Percentiles rank a stretch among this genome's conserved stretches.
Evolutionary conservation across 805 yeast genomes (phyloP).

Genomic region (Myxozyma kluyveri): DNA sequence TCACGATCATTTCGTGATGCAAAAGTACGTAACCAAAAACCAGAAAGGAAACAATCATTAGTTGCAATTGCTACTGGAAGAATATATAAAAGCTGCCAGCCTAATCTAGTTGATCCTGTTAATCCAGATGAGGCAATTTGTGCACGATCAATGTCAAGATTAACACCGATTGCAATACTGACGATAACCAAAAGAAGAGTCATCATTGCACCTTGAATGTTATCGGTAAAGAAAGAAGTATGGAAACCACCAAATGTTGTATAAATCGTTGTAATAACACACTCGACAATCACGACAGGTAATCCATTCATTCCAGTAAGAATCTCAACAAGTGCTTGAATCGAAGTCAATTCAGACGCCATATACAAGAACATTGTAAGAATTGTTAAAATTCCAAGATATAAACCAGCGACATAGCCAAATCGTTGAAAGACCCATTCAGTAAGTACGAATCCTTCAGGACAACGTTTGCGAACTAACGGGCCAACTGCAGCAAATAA

Average conservation of each 20-base stretch:
- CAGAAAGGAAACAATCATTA: slow-evolving; percentile 85
- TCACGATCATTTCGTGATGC: slow-evolving; percentile 79
- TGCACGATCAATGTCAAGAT: slow-evolving; percentile 59
- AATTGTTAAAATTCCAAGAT: slow-evolving; percentile 76
- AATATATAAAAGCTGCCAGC: slow-evolving; percentile 88
- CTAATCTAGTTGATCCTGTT: slow-evolving; percentile 63
- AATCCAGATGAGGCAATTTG: slow-evolving; percentile 63
- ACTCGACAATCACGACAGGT: slow-evolving; percentile 79
- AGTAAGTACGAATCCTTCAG: slow-evolving; percentile 85
- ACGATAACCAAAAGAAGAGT: slow-evolving; percentile 65
- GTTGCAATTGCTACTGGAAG: slow-evolving; percentile 82
- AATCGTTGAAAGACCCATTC: slow-evolving; percentile 90
- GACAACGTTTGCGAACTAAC: slow-evolving; percentile 68
- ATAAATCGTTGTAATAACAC: slow-evolving; percentile 81
- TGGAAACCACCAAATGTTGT: slow-evolving; percentile 87
- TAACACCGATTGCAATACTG: slow-evolving; percentile 72
- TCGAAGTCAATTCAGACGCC: slow-evolving; percentile 82
- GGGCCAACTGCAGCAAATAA: slow-evolving; percentile 86
- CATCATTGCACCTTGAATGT: slow-evolving; percentile 76
- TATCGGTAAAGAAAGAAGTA: slow-evolving; percentile 83
- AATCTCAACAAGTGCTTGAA: slow-evolving; percentile 71
- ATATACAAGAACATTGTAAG: slow-evolving; percentile 80
- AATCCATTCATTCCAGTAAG: slow-evolving; percentile 76
- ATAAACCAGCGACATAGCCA: slow-evolving; percentile 69
- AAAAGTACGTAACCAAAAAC: slow-evolving; percentile 92